Conservation (phyloP, 768 basidiomycete genomes). For the Serendipita sp. region DNA sequence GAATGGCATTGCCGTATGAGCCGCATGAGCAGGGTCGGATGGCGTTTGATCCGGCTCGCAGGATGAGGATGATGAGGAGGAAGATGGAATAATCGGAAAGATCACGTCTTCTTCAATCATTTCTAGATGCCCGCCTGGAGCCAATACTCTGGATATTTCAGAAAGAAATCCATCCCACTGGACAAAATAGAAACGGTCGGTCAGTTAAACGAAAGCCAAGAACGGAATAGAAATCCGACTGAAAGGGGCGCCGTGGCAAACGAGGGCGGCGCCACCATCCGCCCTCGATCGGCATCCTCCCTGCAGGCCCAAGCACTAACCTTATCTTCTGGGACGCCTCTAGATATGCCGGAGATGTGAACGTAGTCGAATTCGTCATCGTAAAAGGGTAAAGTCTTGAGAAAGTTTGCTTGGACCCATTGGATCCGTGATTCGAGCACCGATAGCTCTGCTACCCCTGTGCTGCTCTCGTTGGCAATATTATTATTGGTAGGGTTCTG, state of each 20-base stretch:
- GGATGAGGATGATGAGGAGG: background rate
- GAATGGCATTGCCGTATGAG: background rate
- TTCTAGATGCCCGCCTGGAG: background rate
- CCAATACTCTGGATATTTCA: background rate
- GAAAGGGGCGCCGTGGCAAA: background rate
- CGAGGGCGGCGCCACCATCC: background rate
- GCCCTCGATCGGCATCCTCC: background rate
- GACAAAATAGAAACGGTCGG: background rate
- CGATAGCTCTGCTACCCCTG: background rate
- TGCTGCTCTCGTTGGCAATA: background rate
- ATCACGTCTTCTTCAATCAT: constrained; percentile 1
- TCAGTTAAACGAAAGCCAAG: too few relatives aligned
- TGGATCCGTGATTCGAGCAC: background rate
- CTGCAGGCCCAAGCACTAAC: background rate
- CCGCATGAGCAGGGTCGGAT: background rate
- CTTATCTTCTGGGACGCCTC: constrained; percentile 2
- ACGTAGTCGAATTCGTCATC: background rate
- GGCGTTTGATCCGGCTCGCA: background rate
- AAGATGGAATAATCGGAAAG: background rate
- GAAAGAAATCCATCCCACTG: background rate
- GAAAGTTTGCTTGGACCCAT: constrained; percentile 4
- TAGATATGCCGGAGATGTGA: background rate
- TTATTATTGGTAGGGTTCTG: background rate
- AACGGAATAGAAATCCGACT: background rate
- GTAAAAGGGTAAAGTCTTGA: background rate